A percentile compares a stretch with the other conserved stretches of the same genome.
These are phyloP conservation scores for Malassezia obtusa DNA, from an alignment of 1,284 basidiomycete species.

Conservation along the genomic window DNA sequence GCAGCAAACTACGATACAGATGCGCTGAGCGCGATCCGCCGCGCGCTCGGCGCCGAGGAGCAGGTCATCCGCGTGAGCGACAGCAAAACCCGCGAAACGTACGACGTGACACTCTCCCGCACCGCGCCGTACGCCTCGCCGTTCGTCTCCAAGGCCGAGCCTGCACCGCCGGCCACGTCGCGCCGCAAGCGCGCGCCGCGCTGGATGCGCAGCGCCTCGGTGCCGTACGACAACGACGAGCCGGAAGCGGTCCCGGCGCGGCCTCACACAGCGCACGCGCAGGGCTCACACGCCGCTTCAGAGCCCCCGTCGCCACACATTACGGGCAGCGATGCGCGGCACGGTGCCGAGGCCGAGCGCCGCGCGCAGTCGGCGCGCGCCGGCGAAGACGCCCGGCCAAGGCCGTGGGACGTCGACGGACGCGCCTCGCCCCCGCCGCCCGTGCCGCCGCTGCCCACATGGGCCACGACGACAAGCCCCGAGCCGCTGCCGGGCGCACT, in stretches of 20 bases:
- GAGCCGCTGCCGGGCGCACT: background rate
- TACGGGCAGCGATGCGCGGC: background rate
- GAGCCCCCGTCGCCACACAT: background rate
- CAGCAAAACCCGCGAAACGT: constrained; percentile 31
- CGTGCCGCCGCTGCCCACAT: background rate
- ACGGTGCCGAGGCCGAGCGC: background rate
- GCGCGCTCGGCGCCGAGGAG: constrained; percentile 34
- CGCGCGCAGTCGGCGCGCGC: background rate
- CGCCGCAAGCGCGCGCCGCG: constrained; percentile 7
- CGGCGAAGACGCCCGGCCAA: too few species aligned
- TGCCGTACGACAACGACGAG: background rate
- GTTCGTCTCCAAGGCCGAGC: constrained; percentile 3
- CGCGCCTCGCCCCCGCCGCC: too few species aligned
- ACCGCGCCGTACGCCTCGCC: constrained; percentile 40
- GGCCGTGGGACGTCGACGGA: too few species aligned
- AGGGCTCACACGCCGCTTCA: background rate
- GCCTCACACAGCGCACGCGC: background rate
- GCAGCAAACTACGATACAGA: background rate
- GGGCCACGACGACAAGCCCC: background rate
- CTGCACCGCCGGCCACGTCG: background rate
- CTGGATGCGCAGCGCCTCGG: constrained; percentile 8
- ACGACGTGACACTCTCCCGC: constrained; percentile 39
- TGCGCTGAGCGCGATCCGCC: constrained; percentile 20
- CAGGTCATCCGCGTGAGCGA: constrained; percentile 40
- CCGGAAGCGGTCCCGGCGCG: background rate